Percentiles rank a stretch among this genome's conserved stretches.
Evolutionary conservation across 2,329 filamentous ascomycete genomes (phyloP).

Genomic region (Diaporthe capsici): DNA sequence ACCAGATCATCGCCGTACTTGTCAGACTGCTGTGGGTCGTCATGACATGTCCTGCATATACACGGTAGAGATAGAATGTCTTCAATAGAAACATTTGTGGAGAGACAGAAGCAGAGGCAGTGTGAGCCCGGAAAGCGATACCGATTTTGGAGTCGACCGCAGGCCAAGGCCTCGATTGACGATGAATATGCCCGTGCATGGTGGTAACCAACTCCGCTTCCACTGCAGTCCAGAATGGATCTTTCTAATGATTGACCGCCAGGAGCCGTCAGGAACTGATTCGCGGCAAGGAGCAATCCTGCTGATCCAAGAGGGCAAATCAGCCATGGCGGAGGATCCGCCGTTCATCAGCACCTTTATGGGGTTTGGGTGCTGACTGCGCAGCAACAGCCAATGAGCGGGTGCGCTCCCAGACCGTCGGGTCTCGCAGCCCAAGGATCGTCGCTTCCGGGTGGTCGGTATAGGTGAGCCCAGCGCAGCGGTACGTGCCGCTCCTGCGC

Average conservation of each 20-base stretch:
- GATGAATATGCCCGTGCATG: constrained; percentile 2
- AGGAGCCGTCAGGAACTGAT: constrained; percentile 4
- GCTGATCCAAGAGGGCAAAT: not conserved
- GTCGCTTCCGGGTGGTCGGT: constrained; percentile 34
- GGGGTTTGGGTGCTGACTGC: constrained; percentile 31
- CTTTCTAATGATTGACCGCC: not conserved
- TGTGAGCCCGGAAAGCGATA: not conserved
- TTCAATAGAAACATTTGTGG: constrained; percentile 10
- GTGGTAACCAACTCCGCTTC: not conserved
- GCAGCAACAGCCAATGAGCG: constrained; percentile 19
- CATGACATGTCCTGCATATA: constrained; percentile 15
- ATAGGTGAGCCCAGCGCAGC: constrained; percentile 22
- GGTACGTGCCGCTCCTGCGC: constrained; percentile 27
- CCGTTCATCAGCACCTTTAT: constrained; percentile 1
- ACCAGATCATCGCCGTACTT: constrained; percentile 1
- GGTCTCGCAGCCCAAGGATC: constrained; percentile 34
- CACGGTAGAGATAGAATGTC: not conserved
- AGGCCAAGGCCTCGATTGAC: constrained; percentile 5
- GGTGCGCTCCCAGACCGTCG: constrained; percentile 27
- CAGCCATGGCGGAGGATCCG: not conserved
- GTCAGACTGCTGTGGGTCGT: not conserved
- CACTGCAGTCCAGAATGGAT: not conserved
- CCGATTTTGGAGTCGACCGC: constrained; percentile 15
- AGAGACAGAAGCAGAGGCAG: constrained; percentile 4
- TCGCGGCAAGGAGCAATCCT: not conserved